Evolutionary conservation across 1,284 basidiomycete species (phyloP).

Genomic region (Cutaneotrichosporon sp.): DNA sequence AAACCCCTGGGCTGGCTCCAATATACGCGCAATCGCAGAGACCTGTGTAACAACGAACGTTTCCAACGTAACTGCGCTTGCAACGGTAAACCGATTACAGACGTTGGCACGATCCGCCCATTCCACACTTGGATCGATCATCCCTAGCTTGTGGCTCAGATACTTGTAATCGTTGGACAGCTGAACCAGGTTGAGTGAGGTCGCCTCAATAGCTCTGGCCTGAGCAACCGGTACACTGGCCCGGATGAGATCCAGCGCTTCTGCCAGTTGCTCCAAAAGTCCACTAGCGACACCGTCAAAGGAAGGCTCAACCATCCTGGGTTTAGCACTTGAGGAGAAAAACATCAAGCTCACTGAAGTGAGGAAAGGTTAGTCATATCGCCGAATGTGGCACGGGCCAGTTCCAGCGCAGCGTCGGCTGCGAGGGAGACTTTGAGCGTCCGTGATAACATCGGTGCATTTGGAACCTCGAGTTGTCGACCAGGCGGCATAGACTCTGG

Average conservation of each 20-base stretch:
- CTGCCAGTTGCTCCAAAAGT: slow-evolving; percentile 2
- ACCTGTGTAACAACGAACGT: slow-evolving; percentile 44
- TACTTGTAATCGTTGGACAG: slow-evolving; percentile 83
- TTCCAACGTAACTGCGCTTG: slow-evolving; percentile 64
- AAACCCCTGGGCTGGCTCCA: slow-evolving; percentile 51
- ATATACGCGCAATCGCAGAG: not conserved
- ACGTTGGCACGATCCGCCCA: slow-evolving; percentile 54
- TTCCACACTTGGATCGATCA: slow-evolving; percentile 47
- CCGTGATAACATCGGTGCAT: no score
- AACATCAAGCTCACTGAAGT: not conserved
- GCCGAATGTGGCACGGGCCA: slow-evolving; percentile 48
- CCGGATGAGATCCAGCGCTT: slow-evolving; percentile 12
- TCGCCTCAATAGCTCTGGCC: slow-evolving; percentile 56
- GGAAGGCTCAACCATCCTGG: not conserved
- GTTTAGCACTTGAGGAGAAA: not conserved
- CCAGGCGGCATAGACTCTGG: no score
- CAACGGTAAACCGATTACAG: slow-evolving; percentile 52
- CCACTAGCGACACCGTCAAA: not conserved
- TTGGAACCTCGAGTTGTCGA: no score
- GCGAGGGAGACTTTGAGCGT: slow-evolving; percentile 43
- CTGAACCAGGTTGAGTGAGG: slow-evolving; percentile 63
- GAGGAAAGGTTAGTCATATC: not conserved
- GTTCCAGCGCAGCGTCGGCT: slow-evolving; percentile 54
- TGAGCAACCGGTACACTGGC: slow-evolving; percentile 68
- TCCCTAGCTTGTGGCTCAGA: slow-evolving; percentile 51